A percentile compares a stretch with the other conserved stretches of the same genome.
Conservation (phyloP, 257 asterid genomes). For the Cynanchum wilfordii region DNA sequence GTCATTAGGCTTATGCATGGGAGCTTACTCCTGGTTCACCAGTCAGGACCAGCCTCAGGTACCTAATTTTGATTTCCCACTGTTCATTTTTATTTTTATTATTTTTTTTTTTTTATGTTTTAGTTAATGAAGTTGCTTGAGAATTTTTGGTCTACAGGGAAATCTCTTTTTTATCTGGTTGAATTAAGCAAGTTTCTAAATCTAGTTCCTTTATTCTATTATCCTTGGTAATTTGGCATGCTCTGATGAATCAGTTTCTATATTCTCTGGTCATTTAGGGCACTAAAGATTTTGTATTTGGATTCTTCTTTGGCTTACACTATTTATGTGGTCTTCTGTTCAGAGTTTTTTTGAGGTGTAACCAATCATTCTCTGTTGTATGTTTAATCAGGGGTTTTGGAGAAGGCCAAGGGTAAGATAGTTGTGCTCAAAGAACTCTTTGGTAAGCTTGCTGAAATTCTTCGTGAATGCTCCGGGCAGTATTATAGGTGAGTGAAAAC, state of each 20-base stretch:
- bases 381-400: constrained; percentile 59
- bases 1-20: constrained; percentile 66
- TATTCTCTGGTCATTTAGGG: background rate
- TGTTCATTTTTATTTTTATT: constrained; percentile 3
- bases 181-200: background rate
- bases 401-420: constrained; percentile 65
- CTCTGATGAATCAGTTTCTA: background rate
- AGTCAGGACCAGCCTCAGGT: constrained; percentile 68
- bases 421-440: constrained; percentile 48
- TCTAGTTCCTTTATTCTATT: background rate
- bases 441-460: constrained; percentile 58
- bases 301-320: background rate
- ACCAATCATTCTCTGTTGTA: background rate
- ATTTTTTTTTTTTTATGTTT: background rate
- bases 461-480: constrained; percentile 73
- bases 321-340: background rate
- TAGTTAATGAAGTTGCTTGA: background rate
- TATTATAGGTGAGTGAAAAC: constrained; percentile 59
- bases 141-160: background rate
- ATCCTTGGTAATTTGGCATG: background rate
- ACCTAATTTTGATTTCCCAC: background rate
- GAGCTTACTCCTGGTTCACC: constrained; percentile 68
- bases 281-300: background rate
- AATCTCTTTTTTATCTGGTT: background rate
- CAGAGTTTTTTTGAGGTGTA: background rate